Evolutionary conservation across 345 rosid species (phyloP), one percentile per base, ranked within the genome.

Genomic region (Nephelium lappaceum): DNA sequence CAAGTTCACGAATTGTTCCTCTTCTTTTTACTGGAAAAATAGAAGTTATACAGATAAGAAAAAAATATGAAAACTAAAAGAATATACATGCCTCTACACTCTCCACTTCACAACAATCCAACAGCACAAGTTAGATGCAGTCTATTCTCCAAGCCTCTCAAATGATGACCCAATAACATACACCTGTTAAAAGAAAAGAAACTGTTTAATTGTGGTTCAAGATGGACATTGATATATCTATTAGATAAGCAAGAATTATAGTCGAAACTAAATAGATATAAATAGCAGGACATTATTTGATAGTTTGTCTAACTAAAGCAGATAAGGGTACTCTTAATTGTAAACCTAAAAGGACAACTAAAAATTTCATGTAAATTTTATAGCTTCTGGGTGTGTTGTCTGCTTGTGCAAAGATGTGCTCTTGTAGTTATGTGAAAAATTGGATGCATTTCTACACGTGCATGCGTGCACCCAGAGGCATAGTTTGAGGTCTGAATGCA

Each of bases 121-220:
- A 91, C 95, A 45, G 84, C 97, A 87, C 98, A 95, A 71, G 90
- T 95, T 78, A 93, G 84, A 73, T 92, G 98, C 84, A 95, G 89
- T 76, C 96, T 91, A 86, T 89, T 93, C 86, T 95, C 98, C 92
- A 95, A 84, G 75, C 98, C 95, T 92, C 98, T 88, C 79, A 93
- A 84, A 85, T 95, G 98, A 88, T 93, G 98, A 81, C 98, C 98
- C 83, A 95, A 61, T 73, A 95, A 74, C 98, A 95, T 95, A 78
- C 98, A 95, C 98, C 98, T 95, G 89, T 81, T 66, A 79, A 0
- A 67, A 74, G 75, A 73, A 72, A 69, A 60, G 16, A 58, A 19
- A 75, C 23, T 62, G 47, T n/a, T 76, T 67, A 73, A 53, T n/a
- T 43, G 39, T 16, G 53, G 68, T 39, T 69, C 43, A 45, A 41